Conservation (phyloP, 2,329 filamentous ascomycete genomes). For the Paracoccidioides lutzii region DNA sequence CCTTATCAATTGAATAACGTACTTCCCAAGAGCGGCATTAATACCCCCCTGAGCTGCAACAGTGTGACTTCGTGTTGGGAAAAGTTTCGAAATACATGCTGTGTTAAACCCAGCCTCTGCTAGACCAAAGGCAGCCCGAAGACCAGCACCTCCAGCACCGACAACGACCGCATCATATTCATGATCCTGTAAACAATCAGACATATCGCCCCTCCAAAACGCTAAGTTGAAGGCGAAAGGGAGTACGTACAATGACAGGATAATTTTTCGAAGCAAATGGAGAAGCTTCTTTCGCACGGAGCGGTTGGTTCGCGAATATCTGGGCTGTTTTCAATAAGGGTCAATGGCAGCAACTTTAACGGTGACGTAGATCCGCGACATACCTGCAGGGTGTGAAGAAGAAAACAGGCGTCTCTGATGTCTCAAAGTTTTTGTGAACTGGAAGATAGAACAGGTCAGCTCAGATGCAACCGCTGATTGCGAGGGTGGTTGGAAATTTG, state of each 20-base stretch:
- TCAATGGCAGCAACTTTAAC: slow-evolving; percentile 1
- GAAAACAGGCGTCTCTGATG: slow-evolving; percentile 69
- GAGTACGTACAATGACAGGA: slow-evolving; percentile 66
- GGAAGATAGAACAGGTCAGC: slow-evolving; percentile 6
- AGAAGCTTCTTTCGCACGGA: slow-evolving; percentile 87
- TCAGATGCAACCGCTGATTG: neutral
- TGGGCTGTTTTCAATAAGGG: slow-evolving; percentile 45
- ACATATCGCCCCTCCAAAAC: neutral
- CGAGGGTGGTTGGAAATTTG: neutral
- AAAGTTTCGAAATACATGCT: slow-evolving; percentile 52
- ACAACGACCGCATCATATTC: slow-evolving; percentile 96
- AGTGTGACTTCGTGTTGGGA: slow-evolving; percentile 51
- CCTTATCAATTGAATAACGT: slow-evolving; percentile 6
- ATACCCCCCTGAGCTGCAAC: slow-evolving; percentile 57
- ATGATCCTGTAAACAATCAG: slow-evolving; percentile 53
- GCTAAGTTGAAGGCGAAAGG: neutral
- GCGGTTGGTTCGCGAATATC: slow-evolving; percentile 71
- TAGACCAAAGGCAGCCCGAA: slow-evolving; percentile 51
- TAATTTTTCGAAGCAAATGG: slow-evolving; percentile 82
- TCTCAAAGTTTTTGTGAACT: slow-evolving; percentile 53
- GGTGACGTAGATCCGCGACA: slow-evolving; percentile 20
- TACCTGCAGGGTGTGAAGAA: slow-evolving; percentile 68
- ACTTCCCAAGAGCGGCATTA: slow-evolving; percentile 46
- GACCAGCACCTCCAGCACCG: slow-evolving; percentile 49
- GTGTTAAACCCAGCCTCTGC: slow-evolving; percentile 53